A percentile compares a stretch with the other conserved stretches of the same genome.
phyloP scores from a whole-genome alignment of 208 protist species.

The Herpetomonas samuelpessoai region DNA sequence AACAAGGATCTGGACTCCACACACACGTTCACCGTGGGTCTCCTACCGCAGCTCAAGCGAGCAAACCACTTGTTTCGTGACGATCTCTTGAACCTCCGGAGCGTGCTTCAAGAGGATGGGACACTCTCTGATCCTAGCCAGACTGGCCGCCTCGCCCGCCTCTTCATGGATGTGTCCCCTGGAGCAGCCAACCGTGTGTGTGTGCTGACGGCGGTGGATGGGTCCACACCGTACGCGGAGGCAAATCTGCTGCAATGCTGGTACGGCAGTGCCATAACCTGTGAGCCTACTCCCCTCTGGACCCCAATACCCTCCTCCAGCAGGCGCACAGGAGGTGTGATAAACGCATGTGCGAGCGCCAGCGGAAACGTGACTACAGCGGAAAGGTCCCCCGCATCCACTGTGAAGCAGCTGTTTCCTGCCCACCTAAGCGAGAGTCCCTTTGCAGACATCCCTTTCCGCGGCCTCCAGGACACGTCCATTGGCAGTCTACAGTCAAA shows the following conservation, averaged over 20 bases:
- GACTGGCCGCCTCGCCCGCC: background rate
- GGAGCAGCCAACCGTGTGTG: background rate
- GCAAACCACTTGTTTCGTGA: conserved; percentile 8
- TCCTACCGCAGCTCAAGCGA: conserved; percentile 14
- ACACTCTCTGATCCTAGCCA: background rate
- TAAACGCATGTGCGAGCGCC: too few relatives aligned
- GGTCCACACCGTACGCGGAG: background rate
- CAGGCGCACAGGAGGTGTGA: too few relatives aligned
- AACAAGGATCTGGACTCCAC: background rate
- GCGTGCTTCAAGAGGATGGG: background rate
- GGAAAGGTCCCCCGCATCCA: background rate
- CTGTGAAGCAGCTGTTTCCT: background rate
- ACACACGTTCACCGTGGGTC: conserved; percentile 12
- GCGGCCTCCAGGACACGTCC: too few relatives aligned
- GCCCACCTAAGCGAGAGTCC: too few relatives aligned
- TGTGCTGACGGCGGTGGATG: background rate
- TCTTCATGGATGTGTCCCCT: background rate
- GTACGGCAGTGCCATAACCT: background rate
- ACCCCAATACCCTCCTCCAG: background rate
- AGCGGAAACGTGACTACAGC: too few relatives aligned
- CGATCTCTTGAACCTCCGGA: conserved; percentile 13
- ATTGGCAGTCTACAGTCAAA: too few relatives aligned
- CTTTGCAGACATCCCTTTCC: too few relatives aligned
- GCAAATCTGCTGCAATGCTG: background rate
- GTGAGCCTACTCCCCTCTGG: background rate